phyloP scores from a whole-genome alignment of 805 yeast genomes.

The Sugiyamaella qingdaonensis region DNA sequence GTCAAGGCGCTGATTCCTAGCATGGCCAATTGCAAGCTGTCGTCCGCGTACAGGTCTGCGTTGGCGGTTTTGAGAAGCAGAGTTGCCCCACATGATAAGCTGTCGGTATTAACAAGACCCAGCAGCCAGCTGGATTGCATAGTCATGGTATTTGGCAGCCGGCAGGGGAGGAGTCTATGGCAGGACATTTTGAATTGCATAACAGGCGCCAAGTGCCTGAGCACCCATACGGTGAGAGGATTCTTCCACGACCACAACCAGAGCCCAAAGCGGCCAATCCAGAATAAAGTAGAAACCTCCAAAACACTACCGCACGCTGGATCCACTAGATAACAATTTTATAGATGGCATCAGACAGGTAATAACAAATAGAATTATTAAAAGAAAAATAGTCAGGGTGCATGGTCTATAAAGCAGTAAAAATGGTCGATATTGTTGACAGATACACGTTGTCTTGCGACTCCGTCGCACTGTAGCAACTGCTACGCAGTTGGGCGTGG shows the following conservation, averaged over 20 bases:
- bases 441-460: too few species aligned
- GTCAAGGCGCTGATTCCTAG: neutral
- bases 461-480: too few species aligned
- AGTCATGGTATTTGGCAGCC: slow-evolving; percentile 3
- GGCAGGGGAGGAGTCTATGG: slow-evolving; percentile 6
- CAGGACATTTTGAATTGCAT: slow-evolving; percentile 1
- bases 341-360: too few species aligned
- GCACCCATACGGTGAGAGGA: neutral
- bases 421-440: too few species aligned
- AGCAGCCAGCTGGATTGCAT: neutral
- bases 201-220: neutral
- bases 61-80: neutral
- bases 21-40: neutral
- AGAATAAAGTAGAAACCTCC: too few species aligned
- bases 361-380: too few species aligned
- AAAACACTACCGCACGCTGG: too few species aligned
- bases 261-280: too few species aligned
- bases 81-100: neutral
- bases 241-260: neutral
- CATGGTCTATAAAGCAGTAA: too few species aligned
- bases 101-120: neutral
- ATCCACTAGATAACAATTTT: too few species aligned
- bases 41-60: neutral
- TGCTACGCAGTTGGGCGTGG: too few species aligned
- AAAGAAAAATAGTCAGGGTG: too few species aligned